Percentiles rank a stretch among this genome's conserved stretches.
phyloP scores from a whole-genome alignment of 169 alveolate species.

The Amoebophrya sp. region DNA sequence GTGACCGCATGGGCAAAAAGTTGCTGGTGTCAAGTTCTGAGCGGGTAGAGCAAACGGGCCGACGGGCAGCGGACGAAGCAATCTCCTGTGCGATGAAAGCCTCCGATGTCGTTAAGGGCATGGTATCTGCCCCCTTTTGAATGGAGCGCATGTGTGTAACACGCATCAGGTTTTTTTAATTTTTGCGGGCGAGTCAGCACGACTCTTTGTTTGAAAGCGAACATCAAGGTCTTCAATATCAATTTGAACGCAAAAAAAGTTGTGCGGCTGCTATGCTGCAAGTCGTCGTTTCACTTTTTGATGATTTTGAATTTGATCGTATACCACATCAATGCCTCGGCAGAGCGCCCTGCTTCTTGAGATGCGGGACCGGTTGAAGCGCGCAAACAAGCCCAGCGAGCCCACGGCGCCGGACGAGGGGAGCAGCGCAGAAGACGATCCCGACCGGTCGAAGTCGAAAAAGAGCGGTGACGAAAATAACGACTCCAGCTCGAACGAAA shows the following conservation, averaged over 20 bases:
- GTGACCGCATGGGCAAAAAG: not conserved
- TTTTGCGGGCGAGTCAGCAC: no score
- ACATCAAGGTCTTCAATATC: no score
- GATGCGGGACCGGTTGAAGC: slow-evolving; percentile 12
- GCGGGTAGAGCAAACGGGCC: not conserved
- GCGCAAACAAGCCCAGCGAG: not conserved
- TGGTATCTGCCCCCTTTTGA: no score
- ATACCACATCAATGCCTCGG: no score
- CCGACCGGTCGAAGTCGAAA: not conserved
- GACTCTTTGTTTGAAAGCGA: no score
- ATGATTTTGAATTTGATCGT: no score
- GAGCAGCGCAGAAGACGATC: not conserved
- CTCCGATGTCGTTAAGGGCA: not conserved
- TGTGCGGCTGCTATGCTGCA: no score
- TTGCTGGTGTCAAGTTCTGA: not conserved
- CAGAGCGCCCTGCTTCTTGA: not conserved
- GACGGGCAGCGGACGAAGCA: slow-evolving; percentile 10
- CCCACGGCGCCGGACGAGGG: not conserved
- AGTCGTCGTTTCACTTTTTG: no score
- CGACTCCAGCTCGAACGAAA: not conserved
- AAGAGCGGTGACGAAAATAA: no score
- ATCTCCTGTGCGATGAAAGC: slow-evolving; percentile 1
- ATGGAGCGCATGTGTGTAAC: no score
- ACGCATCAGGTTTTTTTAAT: no score
- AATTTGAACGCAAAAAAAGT: no score